Evolutionary conservation across 257 asterid genomes (phyloP).

Genomic region (Nicotiana paniculata): DNA sequence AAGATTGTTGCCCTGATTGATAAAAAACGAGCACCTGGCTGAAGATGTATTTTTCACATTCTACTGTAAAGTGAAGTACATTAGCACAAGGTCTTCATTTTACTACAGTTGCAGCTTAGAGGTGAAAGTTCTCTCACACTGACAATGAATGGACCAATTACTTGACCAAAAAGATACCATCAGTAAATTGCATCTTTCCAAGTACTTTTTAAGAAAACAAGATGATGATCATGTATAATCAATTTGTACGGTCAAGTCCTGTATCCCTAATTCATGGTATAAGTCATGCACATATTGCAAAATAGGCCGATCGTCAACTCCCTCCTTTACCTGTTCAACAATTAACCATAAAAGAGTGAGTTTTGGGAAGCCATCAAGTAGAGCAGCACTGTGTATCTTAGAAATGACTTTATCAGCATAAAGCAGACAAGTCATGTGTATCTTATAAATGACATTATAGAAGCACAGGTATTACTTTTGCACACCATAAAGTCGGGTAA

Average conservation of each 20-base stretch:
- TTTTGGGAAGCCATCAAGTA: slow-evolving; percentile 2
- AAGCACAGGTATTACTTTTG: neutral
- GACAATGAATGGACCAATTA: neutral
- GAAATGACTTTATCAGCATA: neutral
- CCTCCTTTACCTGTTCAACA: slow-evolving; percentile 55
- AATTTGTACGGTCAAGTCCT: slow-evolving; percentile 71
- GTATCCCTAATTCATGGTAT: slow-evolving; percentile 83
- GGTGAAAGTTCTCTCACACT: neutral
- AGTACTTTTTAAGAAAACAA: neutral
- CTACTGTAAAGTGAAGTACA: neutral
- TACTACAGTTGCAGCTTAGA: neutral
- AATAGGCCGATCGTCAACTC: slow-evolving; percentile 52
- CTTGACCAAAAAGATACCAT: neutral
- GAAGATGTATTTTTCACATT: neutral
- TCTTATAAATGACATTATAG: neutral
- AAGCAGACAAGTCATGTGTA: neutral
- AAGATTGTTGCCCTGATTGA: neutral
- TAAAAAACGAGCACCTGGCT: neutral
- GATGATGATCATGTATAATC: slow-evolving; percentile 28
- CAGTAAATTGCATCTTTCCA: neutral
- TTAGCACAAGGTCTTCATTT: neutral
- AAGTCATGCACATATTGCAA: slow-evolving; percentile 68
- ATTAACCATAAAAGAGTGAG: neutral
- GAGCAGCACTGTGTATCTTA: neutral
- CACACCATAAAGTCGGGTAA: neutral